Evolutionary conservation across 1,284 basidiomycete species (phyloP), one percentile per base, ranked within the genome.

Genomic region (Ustilago shanxiensis): DNA sequence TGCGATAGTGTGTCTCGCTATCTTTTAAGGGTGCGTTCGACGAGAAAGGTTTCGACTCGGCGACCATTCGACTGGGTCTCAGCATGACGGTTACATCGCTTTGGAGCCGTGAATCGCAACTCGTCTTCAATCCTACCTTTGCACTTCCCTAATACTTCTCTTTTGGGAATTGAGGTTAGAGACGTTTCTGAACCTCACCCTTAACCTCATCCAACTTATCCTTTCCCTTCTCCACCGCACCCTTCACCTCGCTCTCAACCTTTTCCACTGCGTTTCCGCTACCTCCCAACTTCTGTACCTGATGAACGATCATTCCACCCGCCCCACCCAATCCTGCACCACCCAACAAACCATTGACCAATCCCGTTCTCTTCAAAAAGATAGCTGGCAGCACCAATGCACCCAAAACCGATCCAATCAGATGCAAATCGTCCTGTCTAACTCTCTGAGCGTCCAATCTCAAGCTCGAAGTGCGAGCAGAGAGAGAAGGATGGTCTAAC

Each of bases 301-400:
- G 65, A 63, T 78, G 72, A 2, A 80, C 76, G 8, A 83, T 33
- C 39, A 85, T 29, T 9, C 83, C 83, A 2, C 53, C 65, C 0
- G 77, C 72, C 6, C 83, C 76, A 13, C 83, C 83, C 14, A 85
- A 51, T 44, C 83, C 83, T 0, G 79, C 78, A 7, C 83, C 83
- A 22, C 83, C 83, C 16, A 84, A 60, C 11, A 82, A 45, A 16
- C 83, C 83, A 45, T 84, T 84, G 5, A 85, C 20, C n/a, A 85
- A 60, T 10, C 83, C 83, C 3, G 77, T 79, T 9, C 79, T 63
- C 3, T 73, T 69, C 33, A 85, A 62, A 35, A 85, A 80, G 24
- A 85, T 39, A 14, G 83, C 83, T 1, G 83, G 83, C 1, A 83
- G 59, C 3, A 82, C 45, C 16, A 85, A 63, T 0, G 81, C 72